Evolutionary conservation across 2,329 filamentous ascomycete species (phyloP), one percentile per base, ranked within the genome.

Genomic region (Emydomyces testavorans): DNA sequence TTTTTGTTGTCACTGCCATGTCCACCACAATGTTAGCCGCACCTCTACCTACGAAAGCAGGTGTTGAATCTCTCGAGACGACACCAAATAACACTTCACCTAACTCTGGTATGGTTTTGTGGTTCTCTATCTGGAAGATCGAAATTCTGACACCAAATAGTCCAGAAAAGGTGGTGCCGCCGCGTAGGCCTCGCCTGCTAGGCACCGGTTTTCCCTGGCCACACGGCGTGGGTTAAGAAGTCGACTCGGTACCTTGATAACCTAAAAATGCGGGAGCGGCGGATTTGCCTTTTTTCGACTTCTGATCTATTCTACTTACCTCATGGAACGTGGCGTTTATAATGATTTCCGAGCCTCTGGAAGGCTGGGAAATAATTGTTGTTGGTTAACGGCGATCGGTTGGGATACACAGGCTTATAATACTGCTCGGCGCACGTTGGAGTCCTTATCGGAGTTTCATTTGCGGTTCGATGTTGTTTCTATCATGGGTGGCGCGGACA

Each of bases 1-100:
- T 71, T 46, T 56, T 66, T 40, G 62, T 68, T 47, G 56, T 71
- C 43, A 51, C 74, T 41, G 66, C 66, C 45, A 65, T 64, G 42
- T 58, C 60, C 31, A 58, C 61, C 38, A 51, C 61, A 26, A 62
- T 63, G 28, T 59, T 54, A 35, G 56, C 60, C 21, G 38, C 58
- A 16, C 60, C 60, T 32, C 37, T 41, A 23, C 39, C 36, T 40
- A 36, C 49, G 28, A 38, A 38, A 8, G 38, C 48, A 26, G 26
- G 16, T 7, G 29, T 43, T 26, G 38, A 7, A 10, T 41, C 41
- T 13, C 44, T 38, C 10, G 36, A 51, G 39, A 45, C 41, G 21
- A 32, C 8, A 4, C 26, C 29, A 18, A 24, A 26, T 28, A 34
- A 46, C 11, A 36, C 29, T 20, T 35, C 40, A 20, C 28, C 18